Conservation (phyloP, 2,329 filamentous ascomycete genomes). For the Aureobasidium zeae region DNA sequence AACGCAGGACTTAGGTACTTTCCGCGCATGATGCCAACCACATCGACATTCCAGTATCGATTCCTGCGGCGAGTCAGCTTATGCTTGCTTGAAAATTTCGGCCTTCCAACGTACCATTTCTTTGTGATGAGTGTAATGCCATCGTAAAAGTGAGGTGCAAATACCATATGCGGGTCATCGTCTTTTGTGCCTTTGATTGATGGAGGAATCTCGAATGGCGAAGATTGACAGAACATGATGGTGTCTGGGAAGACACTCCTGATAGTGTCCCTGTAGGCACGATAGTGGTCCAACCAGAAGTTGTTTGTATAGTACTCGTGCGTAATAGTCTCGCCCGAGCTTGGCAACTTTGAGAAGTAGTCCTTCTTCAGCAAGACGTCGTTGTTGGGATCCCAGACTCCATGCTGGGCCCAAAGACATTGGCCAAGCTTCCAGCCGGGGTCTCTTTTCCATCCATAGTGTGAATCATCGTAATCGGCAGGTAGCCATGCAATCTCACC, state of each 20-base stretch:
- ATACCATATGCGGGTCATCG: conserved; percentile 83
- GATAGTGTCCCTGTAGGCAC: conserved; percentile 65
- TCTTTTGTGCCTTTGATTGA: conserved; percentile 77
- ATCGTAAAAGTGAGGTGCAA: conserved; percentile 93
- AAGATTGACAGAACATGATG: conserved; percentile 84
- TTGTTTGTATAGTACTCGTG: conserved; percentile 83
- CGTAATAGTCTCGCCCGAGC: conserved; percentile 62
- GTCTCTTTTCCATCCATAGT: conserved; percentile 85
- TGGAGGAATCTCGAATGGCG: conserved; percentile 85
- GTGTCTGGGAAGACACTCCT: conserved; percentile 67
- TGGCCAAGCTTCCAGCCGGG: conserved; percentile 85
- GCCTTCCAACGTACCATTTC: conserved; percentile 58
- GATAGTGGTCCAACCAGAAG: conserved; percentile 82
- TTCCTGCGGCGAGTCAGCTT: conserved; percentile 46
- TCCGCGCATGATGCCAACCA: conserved; percentile 82
- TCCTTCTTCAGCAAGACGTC: conserved; percentile 73
- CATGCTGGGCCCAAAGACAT: conserved; percentile 94
- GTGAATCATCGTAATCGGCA: conserved; percentile 69
- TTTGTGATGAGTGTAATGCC: conserved; percentile 95
- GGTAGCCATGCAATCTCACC: conserved; percentile 80
- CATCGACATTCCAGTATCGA: conserved; percentile 90
- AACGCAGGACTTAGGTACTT: conserved; percentile 83
- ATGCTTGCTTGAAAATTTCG: too few species aligned
- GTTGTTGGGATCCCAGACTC: conserved; percentile 77
- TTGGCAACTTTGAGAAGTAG: conserved; percentile 76